Evolutionary conservation across 176 grass and related monocot genomes (phyloP), one percentile per base, ranked within the genome.

Genomic region (Paspalum notatum): DNA sequence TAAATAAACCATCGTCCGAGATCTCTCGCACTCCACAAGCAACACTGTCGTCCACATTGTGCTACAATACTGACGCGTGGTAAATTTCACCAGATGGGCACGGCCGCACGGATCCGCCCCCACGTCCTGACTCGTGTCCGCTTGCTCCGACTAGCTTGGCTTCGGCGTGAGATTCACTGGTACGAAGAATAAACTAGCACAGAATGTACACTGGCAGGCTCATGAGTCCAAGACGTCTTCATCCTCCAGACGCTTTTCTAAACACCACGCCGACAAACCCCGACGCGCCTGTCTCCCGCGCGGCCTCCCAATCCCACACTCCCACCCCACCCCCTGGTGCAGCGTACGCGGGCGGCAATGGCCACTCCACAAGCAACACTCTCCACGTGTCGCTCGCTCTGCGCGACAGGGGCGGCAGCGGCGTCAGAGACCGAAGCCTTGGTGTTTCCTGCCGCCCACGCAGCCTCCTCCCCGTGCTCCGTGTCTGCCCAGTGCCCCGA

Each of bases 371-470:
- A 74, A 72, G 54, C 46, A 20, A 37, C 74, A n/a, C 57, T 58
- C 57, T 7, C 54, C n/a, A 83, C 74, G 75, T 79, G 80, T 83
- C 80, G 42, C 67, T 37, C 58, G 22, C 25, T 41, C 61, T 8
- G 82, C 40, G 48, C 72, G 70, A 85, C 82, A 57, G 24, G 76
- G 81, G 62, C 66, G 76, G 87, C 77, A 71, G 76, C 82, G 69
- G 38, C 56, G 77, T 81, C 87, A 50, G 77, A 13, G 45, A 70
- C 63, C 77, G 10, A 89, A 57, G 71, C 13, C 55, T 56, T 77
- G 87, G 47, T 89, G 87, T 76, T 47, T 89, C 87, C 82, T 81
- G 87, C 88, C 79, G 80, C 55, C 80, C 80, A 60, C 80, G 20
- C 82, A 81, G 14, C 76, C 62, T 80, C 63, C 49, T 27, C 22